Base-by-base conservation (phyloP, 768 basidiomycete species). In the Podaxis sp. region DNA sequence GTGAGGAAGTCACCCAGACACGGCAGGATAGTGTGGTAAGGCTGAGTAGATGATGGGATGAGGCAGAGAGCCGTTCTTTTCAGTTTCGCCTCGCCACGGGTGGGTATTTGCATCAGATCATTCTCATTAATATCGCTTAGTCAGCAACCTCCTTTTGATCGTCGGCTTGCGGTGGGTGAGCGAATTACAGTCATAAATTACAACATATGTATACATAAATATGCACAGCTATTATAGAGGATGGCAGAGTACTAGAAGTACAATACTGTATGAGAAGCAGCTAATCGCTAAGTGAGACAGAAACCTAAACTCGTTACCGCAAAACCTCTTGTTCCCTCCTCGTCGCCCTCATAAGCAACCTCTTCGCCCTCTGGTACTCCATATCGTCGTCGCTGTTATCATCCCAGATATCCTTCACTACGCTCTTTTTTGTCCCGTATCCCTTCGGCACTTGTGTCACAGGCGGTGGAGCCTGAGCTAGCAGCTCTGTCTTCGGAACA, bases 331-430 rank as follows among this genome's bases (percentile, higher is more conserved):
- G 77, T 65, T 73, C 73, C 66, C 73, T 81, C 72, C 73, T 78
- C 50, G 79, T 77, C 27, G 78, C 75, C 65, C 77, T 75, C 46
- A 72, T 77, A 67, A 93, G 76, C 71, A 88, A 57, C 60, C 66
- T 76, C 74, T 80, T 82, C 59, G 89, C 91, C 22, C 68, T 77
- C 57, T 75, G 67, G 75, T 93, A 92, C 70, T 80, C 86, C 63
- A 81, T 86, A 68, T 90, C 89, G 66, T 91, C 88, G 55, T 89
- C 88, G 67, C 88, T 87, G 66, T 90, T 90, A 67, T 93, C 88
- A 63, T 81, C 80, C 91, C 90, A 92, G 55, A 67, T 66, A 66
- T 69, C 69, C 22, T 41, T 41, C 22, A 41, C 38, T 17, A 25
- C 56, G 17, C 41, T 61, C 33, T 37, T 61, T 54, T 40, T 46